Evolutionary conservation across 306 rosid species (phyloP), one percentile per base, ranked within the genome.

Genomic region (Albizia julibrissin): DNA sequence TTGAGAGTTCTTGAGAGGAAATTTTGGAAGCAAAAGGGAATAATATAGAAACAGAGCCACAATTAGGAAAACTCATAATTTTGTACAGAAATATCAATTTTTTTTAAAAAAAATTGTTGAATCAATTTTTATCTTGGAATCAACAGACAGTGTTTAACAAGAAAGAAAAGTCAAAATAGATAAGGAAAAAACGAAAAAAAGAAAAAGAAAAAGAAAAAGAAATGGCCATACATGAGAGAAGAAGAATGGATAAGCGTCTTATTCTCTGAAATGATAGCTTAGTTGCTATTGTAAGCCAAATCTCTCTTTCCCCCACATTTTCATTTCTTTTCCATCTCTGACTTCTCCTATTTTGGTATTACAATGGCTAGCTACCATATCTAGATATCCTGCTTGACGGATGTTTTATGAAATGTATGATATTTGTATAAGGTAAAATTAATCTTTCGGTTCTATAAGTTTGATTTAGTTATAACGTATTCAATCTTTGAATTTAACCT

Each of bases 1-100:
- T 77, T 40, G 75, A 75, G 90, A 83, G 77, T 74, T 80, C 74
- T 80, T 81, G 84, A 67, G 92, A 90, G 92, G 61, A 83, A 92
- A 76, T 84, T 88, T 92, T 86, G 92, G 92, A 89, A 40, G 78
- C 77, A 84, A 79, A 74, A 84, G 50, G 49, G 49, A 33, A 65
- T 69, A 78, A 79, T 83, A 75, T 80, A 75, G 82, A n/a, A 80
- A 78, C 50, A 79, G 40, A 84, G 47, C 90, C 83, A 84, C 82
- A 87, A 83, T 89, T 89, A 89, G 92, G 80, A 86, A 83, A 56
- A 54, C 14, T 77, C 86, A 82, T 66, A 50, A 43, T 82, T 80
- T 72, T 47, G 64, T 86, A 78, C 73, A 81, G 47, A 86, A 77
- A 72, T 80, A 85, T 82, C 34, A 34, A 79, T 59, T 65, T 37